Conservation (phyloP, 129 eudicot species). For the Flaveria trinervia region DNA sequence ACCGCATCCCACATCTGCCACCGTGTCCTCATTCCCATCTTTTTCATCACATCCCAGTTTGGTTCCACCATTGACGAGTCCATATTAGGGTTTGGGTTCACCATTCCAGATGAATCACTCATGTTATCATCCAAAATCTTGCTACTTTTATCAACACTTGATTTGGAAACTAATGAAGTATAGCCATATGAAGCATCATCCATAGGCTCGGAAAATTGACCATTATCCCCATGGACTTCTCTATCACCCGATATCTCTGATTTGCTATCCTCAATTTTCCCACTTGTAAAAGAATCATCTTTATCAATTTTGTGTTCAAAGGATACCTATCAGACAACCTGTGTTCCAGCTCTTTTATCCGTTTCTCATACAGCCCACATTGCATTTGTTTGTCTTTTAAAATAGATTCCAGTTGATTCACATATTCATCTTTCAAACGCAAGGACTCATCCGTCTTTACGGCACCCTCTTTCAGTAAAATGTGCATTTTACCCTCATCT, state of each 20-base stretch:
- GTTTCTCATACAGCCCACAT: conserved; percentile 76
- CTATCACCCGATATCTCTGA: conserved; percentile 64
- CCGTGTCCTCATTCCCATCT: conserved; percentile 41
- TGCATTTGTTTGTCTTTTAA: conserved; percentile 61
- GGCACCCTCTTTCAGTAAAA: conserved; percentile 58
- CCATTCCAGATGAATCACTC: conserved; percentile 75
- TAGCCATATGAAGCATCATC: conserved; percentile 72
- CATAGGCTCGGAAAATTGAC: conserved; percentile 53
- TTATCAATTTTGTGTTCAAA: conserved; percentile 39
- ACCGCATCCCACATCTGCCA: conserved; percentile 44
- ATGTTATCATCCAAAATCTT: conserved; percentile 78
- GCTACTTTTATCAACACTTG: conserved; percentile 43
- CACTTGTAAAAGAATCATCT: conserved; percentile 42
- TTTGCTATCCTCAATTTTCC: conserved; percentile 53
- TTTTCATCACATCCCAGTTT: conserved; percentile 52
- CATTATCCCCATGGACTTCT: conserved; percentile 43
- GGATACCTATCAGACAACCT: conserved; percentile 61
- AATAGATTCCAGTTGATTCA: conserved; percentile 54
- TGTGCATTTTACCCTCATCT: conserved; percentile 64
- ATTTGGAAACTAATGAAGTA: conserved; percentile 43
- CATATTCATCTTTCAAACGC: conserved; percentile 75
- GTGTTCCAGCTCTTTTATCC: conserved; percentile 82
- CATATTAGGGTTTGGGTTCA: conserved; percentile 58
- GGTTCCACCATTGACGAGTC: conserved; percentile 89
- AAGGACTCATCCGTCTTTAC: conserved; percentile 87